phyloP scores from a whole-genome alignment of 2,329 filamentous ascomycete species.

The Daldinia sp. region DNA sequence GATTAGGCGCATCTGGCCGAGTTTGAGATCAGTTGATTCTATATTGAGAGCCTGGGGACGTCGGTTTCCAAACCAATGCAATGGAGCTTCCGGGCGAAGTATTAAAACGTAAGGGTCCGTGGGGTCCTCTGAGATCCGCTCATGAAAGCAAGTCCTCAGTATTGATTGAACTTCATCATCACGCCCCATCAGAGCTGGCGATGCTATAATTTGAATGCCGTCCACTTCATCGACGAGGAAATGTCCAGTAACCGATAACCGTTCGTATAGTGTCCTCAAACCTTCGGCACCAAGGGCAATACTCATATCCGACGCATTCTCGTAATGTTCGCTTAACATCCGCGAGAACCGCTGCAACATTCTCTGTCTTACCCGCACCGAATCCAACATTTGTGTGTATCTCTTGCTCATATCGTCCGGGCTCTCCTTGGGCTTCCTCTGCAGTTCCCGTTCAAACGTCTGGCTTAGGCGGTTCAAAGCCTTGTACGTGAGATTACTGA shows the following conservation, averaged over 20 bases:
- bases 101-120: slow-evolving; percentile 88
- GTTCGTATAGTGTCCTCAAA: slow-evolving; percentile 82
- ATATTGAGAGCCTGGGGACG: slow-evolving; percentile 79
- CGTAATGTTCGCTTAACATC: slow-evolving; percentile 91
- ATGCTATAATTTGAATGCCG: slow-evolving; percentile 86
- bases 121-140: slow-evolving; percentile 74
- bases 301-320: slow-evolving; percentile 96
- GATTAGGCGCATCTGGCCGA: slow-evolving; percentile 87
- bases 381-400: slow-evolving; percentile 95
- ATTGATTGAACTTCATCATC: slow-evolving; percentile 87
- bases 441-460: slow-evolving; percentile 92
- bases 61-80: slow-evolving; percentile 85
- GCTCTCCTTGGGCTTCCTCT: slow-evolving; percentile 85
- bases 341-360: slow-evolving; percentile 96
- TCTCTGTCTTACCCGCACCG: slow-evolving; percentile 92
- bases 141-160: slow-evolving; percentile 75
- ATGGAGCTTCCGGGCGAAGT: slow-evolving; percentile 80
- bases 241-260: slow-evolving; percentile 84
- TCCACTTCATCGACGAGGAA: slow-evolving; percentile 87
- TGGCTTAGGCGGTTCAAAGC: slow-evolving; percentile 87
- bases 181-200: slow-evolving; percentile 79
- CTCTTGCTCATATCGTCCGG: slow-evolving; percentile 93
- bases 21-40: slow-evolving; percentile 85
- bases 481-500: slow-evolving; percentile 93
- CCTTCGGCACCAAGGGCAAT: slow-evolving; percentile 77